phyloP scores from a whole-genome alignment of 257 asterid genomes.

The Asclepias syriaca region DNA sequence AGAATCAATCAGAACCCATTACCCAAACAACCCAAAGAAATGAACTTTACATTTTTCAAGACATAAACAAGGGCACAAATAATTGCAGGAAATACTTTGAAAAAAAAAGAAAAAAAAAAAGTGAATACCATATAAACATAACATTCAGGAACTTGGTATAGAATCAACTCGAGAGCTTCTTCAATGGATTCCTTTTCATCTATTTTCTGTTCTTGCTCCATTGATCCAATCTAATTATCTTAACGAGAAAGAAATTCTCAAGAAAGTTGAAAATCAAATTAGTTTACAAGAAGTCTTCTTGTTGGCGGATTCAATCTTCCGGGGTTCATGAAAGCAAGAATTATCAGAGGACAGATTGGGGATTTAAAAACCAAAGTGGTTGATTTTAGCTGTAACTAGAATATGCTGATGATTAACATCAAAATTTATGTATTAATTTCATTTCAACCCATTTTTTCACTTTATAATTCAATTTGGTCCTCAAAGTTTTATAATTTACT shows the following conservation, averaged over 20 bases:
- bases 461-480: background rate
- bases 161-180: conserved; percentile 60
- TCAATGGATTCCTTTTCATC: conserved; percentile 35
- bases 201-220: conserved; percentile 48
- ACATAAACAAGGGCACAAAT: background rate
- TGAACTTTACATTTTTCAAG: background rate
- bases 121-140: conserved; percentile 76
- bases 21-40: background rate
- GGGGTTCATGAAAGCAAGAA: conserved; percentile 3
- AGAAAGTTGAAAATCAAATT: background rate
- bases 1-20: background rate
- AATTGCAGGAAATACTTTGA: too few relatives aligned
- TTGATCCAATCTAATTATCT: conserved; percentile 18
- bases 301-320: background rate
- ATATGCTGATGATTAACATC: background rate
- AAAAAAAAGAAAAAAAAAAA: background rate
- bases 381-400: background rate
- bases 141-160: conserved; percentile 84
- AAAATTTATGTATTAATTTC: background rate
- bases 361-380: background rate
- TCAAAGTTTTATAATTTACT: too few relatives aligned
- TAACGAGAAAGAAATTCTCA: background rate
- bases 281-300: background rate
- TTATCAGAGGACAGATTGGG: background rate
- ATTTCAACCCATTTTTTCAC: too few relatives aligned